These are phyloP conservation scores for Coriaria nepalensis DNA, from an alignment of 306 rosid species.

Conservation along the genomic window DNA sequence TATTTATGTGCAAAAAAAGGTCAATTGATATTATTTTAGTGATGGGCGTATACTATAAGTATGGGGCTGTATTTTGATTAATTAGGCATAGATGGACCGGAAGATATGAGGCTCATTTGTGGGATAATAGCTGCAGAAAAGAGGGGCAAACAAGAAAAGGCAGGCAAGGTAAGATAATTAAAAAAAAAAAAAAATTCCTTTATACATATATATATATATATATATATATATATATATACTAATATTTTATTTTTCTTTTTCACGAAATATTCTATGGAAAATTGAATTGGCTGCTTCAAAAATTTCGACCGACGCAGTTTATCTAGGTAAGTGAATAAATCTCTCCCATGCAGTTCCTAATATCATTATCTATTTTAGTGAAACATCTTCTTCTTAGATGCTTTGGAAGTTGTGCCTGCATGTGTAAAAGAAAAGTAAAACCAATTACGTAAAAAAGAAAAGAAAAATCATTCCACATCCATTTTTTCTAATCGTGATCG, in stretches of 20 bases:
- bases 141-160: constrained; percentile 99
- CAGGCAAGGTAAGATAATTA: constrained; percentile 63
- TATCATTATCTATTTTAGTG: constrained; percentile 9
- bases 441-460: constrained; percentile 6
- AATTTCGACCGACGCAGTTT: constrained; percentile 59
- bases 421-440: background rate
- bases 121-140: constrained; percentile 99
- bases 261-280: background rate
- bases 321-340: constrained; percentile 67
- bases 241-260: background rate
- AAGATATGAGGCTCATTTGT: constrained; percentile 95
- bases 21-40: too few relatives aligned
- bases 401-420: constrained; percentile 29
- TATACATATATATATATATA: too few relatives aligned
- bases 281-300: too few relatives aligned
- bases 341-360: constrained; percentile 16
- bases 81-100: constrained; percentile 99
- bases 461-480: background rate
- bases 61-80: background rate
- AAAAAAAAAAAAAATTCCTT: background rate
- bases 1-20: too few relatives aligned
- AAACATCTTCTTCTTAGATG: constrained; percentile 12
- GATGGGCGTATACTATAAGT: too few relatives aligned
- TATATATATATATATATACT: background rate
- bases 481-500: background rate